These are phyloP conservation scores for Talinum fruticosum DNA, from an alignment of 148 eudicot species.

Conservation along the genomic window DNA sequence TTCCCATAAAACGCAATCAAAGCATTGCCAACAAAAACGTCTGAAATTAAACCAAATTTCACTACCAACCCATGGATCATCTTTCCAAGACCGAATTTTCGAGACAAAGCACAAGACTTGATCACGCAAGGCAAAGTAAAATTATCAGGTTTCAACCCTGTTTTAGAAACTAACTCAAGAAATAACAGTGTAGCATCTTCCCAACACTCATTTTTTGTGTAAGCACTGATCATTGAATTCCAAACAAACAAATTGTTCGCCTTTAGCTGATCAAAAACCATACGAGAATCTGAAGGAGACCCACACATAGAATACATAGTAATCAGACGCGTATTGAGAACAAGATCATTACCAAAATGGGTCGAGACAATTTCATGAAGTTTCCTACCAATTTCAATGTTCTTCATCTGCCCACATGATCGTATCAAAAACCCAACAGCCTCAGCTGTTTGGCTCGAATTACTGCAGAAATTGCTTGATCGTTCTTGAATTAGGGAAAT, in stretches of 20 bases:
- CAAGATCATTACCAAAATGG: constrained; percentile 32
- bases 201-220: constrained; percentile 45
- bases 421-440: constrained; percentile 39
- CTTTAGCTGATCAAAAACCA: constrained; percentile 35
- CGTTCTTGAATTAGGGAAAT: constrained; percentile 24
- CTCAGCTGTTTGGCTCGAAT: constrained; percentile 9
- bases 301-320: constrained; percentile 56
- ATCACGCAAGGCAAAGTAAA: constrained; percentile 66
- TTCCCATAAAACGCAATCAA: constrained; percentile 56
- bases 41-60: constrained; percentile 40
- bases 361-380: constrained; percentile 34
- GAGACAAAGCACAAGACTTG: constrained; percentile 48
- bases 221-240: constrained; percentile 60
- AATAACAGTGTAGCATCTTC: constrained; percentile 39
- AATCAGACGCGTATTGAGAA: constrained; percentile 43
- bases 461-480: constrained; percentile 1
- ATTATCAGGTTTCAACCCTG: constrained; percentile 45
- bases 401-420: constrained; percentile 43
- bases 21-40: constrained; percentile 63
- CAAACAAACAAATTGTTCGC: constrained; percentile 45
- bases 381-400: constrained; percentile 40
- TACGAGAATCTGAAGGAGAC: constrained; percentile 36
- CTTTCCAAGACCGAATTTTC: constrained; percentile 36
- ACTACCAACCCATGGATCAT: constrained; percentile 46
- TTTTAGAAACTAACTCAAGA: constrained; percentile 28